Evolutionary conservation across 306 rosid genomes (phyloP), one percentile per base, ranked within the genome.

Genomic region (Ammopiptanthus mongolicus): DNA sequence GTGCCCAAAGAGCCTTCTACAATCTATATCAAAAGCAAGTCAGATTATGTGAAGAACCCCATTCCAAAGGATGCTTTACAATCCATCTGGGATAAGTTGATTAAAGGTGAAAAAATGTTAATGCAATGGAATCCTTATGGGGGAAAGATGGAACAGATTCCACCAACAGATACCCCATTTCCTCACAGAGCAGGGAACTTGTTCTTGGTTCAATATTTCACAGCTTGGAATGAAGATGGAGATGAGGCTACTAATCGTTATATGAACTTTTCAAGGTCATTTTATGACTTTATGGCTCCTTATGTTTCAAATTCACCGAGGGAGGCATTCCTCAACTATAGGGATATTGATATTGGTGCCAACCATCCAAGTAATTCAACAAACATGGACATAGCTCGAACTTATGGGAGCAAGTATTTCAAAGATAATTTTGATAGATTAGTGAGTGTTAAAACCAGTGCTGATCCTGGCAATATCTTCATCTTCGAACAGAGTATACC

Each of bases 151-250:
- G 3, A 6, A 2, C 13, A 73, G 31, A 73, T 73, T 44, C 29
- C 65, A 19, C 21, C 64, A 6, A 52, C 53, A 6, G 75, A 18
- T 6, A 70, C 75, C 3, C 65, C 75, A n/a, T 73, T 73, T 5
- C 77, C 77, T 42, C 77, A 73, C 12, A 73, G 77, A 21, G 65
- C 53, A 21, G 75, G 52, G 7, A 70, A 19, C 14, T 21, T 70
- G 65, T 70, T 70, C 22, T 0, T 18, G 64, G 5, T 36, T 53
- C 34, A 34, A 10, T 70, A 70, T 4, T 18, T 0, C 0, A 31
- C 63, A 0, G 12, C 8, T 3, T 70, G 63, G 75, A 17, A 3
- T 3, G 25, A 70, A 34, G 51, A 52, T 52, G 36, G 75, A 19
- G 3, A 0, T 52, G 22, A 6, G 34, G 33, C 39, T 5, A 33